Evolutionary conservation across 2,329 filamentous ascomycete genomes (phyloP).

Genomic region (Colletotrichum tropicicola): DNA sequence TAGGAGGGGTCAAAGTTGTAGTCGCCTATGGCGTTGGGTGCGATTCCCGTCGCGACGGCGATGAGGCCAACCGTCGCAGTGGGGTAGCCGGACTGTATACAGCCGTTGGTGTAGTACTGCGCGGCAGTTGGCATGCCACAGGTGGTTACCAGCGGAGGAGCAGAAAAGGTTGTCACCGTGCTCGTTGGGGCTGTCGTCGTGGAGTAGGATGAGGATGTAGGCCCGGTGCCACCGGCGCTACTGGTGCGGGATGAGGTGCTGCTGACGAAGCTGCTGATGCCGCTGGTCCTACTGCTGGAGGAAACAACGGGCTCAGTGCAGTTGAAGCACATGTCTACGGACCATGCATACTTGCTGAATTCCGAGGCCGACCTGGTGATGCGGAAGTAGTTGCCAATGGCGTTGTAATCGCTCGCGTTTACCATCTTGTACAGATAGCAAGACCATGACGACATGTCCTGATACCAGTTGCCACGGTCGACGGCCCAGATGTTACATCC

Average conservation of each 20-base stretch:
- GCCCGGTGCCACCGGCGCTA: neutral
- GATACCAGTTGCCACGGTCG: neutral
- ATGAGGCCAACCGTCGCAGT: neutral
- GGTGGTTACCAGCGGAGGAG: neutral
- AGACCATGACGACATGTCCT: neutral
- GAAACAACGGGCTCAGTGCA: neutral
- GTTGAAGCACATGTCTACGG: neutral
- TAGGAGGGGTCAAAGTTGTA: conserved; percentile 16
- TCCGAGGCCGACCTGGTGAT: neutral
- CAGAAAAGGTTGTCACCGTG: conserved; percentile 8
- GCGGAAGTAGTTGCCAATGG: neutral
- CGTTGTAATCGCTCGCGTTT: neutral
- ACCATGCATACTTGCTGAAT: neutral
- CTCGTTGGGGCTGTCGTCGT: neutral
- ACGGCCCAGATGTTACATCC: conserved; percentile 10
- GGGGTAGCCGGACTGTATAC: conserved; percentile 8
- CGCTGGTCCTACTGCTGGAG: neutral
- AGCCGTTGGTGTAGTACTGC: conserved; percentile 16
- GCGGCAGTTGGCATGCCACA: conserved; percentile 3
- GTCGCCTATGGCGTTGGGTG: neutral
- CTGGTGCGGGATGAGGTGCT: neutral
- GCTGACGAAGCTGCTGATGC: neutral
- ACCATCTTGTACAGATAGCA: conserved; percentile 5
- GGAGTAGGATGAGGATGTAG: neutral
- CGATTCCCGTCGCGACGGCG: conserved; percentile 12